Conservation (phyloP, 2,329 filamentous ascomycete genomes). For the Geosmithia flava region DNA sequence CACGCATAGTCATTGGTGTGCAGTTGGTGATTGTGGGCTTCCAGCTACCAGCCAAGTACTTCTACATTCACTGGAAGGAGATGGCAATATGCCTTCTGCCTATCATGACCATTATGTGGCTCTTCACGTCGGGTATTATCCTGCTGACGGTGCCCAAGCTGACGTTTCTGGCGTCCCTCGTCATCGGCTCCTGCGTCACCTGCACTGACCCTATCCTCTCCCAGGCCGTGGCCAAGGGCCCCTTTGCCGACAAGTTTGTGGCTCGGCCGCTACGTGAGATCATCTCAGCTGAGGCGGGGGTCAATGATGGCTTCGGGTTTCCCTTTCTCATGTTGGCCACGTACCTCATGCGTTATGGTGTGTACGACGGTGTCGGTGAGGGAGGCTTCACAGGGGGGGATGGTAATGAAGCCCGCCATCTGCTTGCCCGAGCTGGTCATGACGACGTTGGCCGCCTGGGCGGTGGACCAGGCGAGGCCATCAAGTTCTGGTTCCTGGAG, state of each 20-base stretch:
- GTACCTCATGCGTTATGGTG: slow-evolving; percentile 31
- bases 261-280: slow-evolving; percentile 43
- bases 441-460: slow-evolving; percentile 33
- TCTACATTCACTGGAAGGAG: slow-evolving; percentile 33
- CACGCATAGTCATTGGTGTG: slow-evolving; percentile 48
- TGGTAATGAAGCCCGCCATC: neutral
- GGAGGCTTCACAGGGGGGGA: slow-evolving; percentile 10
- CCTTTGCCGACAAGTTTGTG: slow-evolving; percentile 49
- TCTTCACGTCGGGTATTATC: slow-evolving; percentile 43
- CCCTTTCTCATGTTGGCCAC: slow-evolving; percentile 32
- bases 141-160: slow-evolving; percentile 41
- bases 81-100: slow-evolving; percentile 43
- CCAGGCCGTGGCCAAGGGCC: slow-evolving; percentile 43
- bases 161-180: slow-evolving; percentile 37
- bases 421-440: neutral
- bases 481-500: slow-evolving; percentile 32
- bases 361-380: slow-evolving; percentile 10
- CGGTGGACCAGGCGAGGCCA: slow-evolving; percentile 31
- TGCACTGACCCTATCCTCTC: slow-evolving; percentile 51
- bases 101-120: slow-evolving; percentile 51
- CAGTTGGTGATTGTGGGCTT: slow-evolving; percentile 53
- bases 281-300: slow-evolving; percentile 49
- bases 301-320: slow-evolving; percentile 49
- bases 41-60: slow-evolving; percentile 46
- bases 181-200: slow-evolving; percentile 48